phyloP scores from a whole-genome alignment of 495 filamentous ascomycete species.

The Penicillium soppii region DNA sequence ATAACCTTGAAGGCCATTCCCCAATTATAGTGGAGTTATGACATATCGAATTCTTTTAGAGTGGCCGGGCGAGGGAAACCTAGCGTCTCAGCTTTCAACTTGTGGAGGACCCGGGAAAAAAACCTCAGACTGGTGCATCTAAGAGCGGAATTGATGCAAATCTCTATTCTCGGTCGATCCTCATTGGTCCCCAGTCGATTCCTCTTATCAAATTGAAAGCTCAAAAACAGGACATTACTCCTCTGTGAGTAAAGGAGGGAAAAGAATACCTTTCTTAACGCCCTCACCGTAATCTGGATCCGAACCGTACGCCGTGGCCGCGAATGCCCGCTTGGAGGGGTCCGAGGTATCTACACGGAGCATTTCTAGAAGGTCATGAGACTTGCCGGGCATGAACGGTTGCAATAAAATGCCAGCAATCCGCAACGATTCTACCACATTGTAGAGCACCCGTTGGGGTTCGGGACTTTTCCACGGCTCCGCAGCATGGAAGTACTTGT shows the following conservation, averaged over 20 bases:
- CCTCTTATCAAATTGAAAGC: slow-evolving; percentile 36
- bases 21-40: slow-evolving; percentile 23
- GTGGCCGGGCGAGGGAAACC: slow-evolving; percentile 10
- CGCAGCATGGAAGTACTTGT: slow-evolving; percentile 61
- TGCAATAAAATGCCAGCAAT: slow-evolving; percentile 82
- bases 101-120: slow-evolving; percentile 21
- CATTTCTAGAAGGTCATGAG: slow-evolving; percentile 68
- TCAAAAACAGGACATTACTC: slow-evolving; percentile 23
- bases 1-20: slow-evolving; percentile 32
- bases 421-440: slow-evolving; percentile 74
- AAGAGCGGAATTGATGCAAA: slow-evolving; percentile 26
- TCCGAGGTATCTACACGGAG: slow-evolving; percentile 62
- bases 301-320: slow-evolving; percentile 50
- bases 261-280: slow-evolving; percentile 49
- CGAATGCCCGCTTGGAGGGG: slow-evolving; percentile 52
- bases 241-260: slow-evolving; percentile 55
- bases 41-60: slow-evolving; percentile 15
- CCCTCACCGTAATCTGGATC: slow-evolving; percentile 71
- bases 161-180: slow-evolving; percentile 8
- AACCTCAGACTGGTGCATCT: slow-evolving; percentile 14
- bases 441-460: slow-evolving; percentile 59
- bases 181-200: slow-evolving; percentile 27
- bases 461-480: slow-evolving; percentile 59
- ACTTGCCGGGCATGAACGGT: slow-evolving; percentile 86
- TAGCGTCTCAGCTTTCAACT: slow-evolving; percentile 14